Evolutionary conservation across 257 asterid genomes (phyloP), one percentile per base, ranked within the genome.

Genomic region (Petrea volubilis): DNA sequence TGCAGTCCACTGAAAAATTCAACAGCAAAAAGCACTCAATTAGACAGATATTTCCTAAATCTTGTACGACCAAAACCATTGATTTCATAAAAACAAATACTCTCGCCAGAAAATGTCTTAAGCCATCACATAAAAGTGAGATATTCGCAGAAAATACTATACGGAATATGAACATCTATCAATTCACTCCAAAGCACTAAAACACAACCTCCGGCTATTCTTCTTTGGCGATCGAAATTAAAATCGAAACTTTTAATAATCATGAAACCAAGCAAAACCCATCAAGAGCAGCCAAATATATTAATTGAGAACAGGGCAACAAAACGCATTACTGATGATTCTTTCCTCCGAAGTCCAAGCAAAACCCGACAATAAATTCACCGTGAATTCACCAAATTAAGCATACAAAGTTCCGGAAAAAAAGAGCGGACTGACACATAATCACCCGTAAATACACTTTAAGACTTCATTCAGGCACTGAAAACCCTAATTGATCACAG

Each of bases 401-500:
- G 75, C 68, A 65, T 47, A 50, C 27, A 31, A 55, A 47, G 20
- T 11, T 70, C 56, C n/a, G n/a, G 64, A 31, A 38, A 23, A 10
- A 40, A 73, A 25, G 46, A 43, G 41, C 7, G 0, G 47, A 72
- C 18, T 23, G 23, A 61, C 67, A 53, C 77, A 55, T 3, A 52
- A 14, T 41, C 72, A 31, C 77, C 68, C 23, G 74, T 43, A 24
- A 20, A 33, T 70, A 51, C 74, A 76, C 74, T 76, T 75, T 38
- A 70, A 65, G 46, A 31, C 58, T 60, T 31, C 44, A 46, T 57
- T 70, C 61, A 8, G 36, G 43, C 18, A 63, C 67, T 40, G 64
- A 70, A 73, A n/a, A n/a, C 80, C 90, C 87, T 77, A 88, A 78
- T 79, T 61, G 40, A 82, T 23, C 78, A 47, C 73, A 77, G 57